These are phyloP conservation scores for Diospyros lotus DNA, from an alignment of 148 eudicot species.

Conservation along the genomic window DNA sequence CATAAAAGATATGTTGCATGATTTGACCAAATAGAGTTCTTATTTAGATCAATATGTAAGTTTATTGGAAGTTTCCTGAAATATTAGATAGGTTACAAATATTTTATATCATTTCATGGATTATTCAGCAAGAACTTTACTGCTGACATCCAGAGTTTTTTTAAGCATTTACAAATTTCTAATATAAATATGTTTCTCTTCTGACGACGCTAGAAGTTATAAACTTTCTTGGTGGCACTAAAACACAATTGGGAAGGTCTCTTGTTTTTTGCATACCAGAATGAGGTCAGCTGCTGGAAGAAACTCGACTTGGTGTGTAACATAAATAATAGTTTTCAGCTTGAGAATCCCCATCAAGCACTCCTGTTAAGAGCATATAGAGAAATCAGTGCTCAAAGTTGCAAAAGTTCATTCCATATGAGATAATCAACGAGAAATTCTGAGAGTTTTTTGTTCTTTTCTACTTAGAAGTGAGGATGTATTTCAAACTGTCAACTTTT, in stretches of 20 bases:
- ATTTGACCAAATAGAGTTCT: not conserved
- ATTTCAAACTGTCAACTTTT: conserved; percentile 3
- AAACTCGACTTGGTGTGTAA: conserved; percentile 97
- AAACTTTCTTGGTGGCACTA: not conserved
- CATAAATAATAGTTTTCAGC: conserved; percentile 81
- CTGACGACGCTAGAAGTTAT: not conserved
- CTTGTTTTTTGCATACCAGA: conserved; percentile 44
- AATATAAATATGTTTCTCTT: not conserved
- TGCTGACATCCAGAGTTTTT: not conserved
- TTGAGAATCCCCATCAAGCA: conserved; percentile 86
- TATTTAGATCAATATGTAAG: not conserved
- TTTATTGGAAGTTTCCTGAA: conserved; percentile 1
- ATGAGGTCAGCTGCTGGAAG: conserved; percentile 98
- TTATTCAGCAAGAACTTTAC: not conserved
- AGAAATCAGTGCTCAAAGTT: not conserved
- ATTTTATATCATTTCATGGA: not conserved
- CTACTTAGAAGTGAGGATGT: not conserved
- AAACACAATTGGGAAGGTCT: not conserved
- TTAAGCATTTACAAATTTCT: not conserved
- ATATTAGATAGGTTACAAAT: not conserved
- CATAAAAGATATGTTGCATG: not conserved
- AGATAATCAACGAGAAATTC: not conserved
- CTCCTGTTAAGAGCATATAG: conserved; percentile 43
- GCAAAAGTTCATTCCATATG: not conserved
- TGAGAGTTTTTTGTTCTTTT: not conserved